Conservation (phyloP, 169 alveolate genomes). For the Plasmodium coatneyi region DNA sequence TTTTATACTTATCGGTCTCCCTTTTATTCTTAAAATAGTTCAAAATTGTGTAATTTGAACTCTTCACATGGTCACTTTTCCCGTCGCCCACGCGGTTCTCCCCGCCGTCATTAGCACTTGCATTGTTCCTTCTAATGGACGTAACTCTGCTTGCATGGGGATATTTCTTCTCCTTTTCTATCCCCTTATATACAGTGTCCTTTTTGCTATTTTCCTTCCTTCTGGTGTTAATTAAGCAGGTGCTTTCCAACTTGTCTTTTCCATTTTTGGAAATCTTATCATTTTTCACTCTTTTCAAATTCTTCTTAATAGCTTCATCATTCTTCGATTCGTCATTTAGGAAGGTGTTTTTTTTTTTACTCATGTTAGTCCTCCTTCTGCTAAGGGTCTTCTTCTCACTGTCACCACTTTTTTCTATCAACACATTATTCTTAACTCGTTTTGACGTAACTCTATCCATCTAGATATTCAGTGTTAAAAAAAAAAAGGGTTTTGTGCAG, state of each 20-base stretch:
- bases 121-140: neutral
- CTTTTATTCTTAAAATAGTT: conserved; percentile 18
- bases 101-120: neutral
- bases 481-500: neutral
- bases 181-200: conserved; percentile 5
- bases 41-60: conserved; percentile 9
- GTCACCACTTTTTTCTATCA: conserved; percentile 26
- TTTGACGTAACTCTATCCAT: conserved; percentile 54
- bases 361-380: conserved; percentile 43
- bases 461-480: neutral
- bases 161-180: conserved; percentile 41
- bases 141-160: neutral
- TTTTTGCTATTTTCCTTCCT: conserved; percentile 29
- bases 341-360: conserved; percentile 19
- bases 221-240: conserved; percentile 38
- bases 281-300: conserved; percentile 32
- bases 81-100: conserved; percentile 11
- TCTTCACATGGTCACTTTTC: conserved; percentile 14
- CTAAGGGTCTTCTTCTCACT: conserved; percentile 22
- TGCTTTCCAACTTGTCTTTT: conserved; percentile 31
- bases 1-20: neutral
- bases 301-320: conserved; percentile 13
- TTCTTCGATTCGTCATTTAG: conserved; percentile 14
- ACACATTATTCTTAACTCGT: conserved; percentile 51
- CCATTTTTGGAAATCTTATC: conserved; percentile 39